Base-by-base conservation (phyloP, 2,329 filamentous ascomycete genomes). In the Clonostachys rhizophaga region DNA sequence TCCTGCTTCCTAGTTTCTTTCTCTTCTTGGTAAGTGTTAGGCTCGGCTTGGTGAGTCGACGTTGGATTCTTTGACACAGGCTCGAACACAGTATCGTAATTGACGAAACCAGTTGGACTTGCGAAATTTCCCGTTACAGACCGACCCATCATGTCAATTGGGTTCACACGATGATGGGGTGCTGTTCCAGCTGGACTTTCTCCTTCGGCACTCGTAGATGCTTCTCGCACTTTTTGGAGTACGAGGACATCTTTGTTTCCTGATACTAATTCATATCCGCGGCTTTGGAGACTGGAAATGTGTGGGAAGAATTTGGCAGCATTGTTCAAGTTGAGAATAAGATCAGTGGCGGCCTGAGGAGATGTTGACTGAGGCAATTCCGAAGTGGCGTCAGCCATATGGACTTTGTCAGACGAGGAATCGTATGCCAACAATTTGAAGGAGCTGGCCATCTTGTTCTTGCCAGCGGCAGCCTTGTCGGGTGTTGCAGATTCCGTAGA, bases 351-450 rank as follows among this genome's bases (percentile, higher is more conserved):
- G 1, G 80, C 75, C 18, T 82, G 62, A 0, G 79, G 67, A 0
- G 66, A 58, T n/a, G 77, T 66, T 6, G 62, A 64, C 43, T 77
- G 71, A 1, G 70, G 65, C 2, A 76, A 72, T 4, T 72, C 64
- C 5, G 83, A 84, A 2, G 75, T 78, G 2, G 81, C 84, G 52
- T 85, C 81, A 6, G 81, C 81, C 4, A 75, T 70, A 40, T 69
- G 75, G 54, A 89, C 71, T 12, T 67, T 68, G 53, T 84, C 74
- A 54, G 75, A 81, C 9, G 68, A 69, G 2, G 78, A 69, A 53
- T 88, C 81, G 55, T 84, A 87, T 2, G 81, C 84, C 6, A 89
- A 70, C 34, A 88, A 75, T 59, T 81, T 87, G 69, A 87, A 88
- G 4, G 50, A 48, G 2, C 13, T 42, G 44, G 5, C 48, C 47